These are phyloP conservation scores for Verbena officinalis DNA, from an alignment of 257 asterid genomes.

Conservation along the genomic window DNA sequence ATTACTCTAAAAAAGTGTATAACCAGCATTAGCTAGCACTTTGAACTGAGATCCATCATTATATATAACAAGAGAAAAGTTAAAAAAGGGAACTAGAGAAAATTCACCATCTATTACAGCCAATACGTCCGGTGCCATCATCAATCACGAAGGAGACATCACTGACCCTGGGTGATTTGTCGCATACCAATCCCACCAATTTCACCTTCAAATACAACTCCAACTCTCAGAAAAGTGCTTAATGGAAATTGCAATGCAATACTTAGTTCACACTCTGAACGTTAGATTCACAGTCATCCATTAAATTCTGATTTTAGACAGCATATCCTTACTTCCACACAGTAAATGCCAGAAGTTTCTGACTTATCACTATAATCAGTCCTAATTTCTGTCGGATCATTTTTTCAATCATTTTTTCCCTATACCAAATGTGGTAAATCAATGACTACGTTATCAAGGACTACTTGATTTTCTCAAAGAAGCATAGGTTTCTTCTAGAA, in stretches of 20 bases:
- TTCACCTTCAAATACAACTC: conserved; percentile 56
- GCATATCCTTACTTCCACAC: not conserved
- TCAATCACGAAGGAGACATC: conserved; percentile 71
- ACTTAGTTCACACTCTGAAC: not conserved
- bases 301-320: not conserved
- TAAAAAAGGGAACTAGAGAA: not conserved
- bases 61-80: not conserved
- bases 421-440: not conserved
- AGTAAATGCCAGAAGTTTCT: not conserved
- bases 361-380: not conserved
- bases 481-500: not conserved
- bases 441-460: not conserved
- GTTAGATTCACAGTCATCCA: not conserved
- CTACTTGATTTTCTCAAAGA: not conserved
- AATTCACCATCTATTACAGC: conserved; percentile 75
- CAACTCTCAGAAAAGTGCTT: conserved; percentile 6
- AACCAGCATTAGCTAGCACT: conserved; percentile 2
- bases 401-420: no score
- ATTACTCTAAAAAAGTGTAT: not conserved
- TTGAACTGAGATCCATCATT: not conserved
- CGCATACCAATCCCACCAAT: conserved; percentile 69
- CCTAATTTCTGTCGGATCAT: not conserved
- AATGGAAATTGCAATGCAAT: not conserved
- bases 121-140: conserved; percentile 91
- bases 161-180: conserved; percentile 59